These are phyloP conservation scores for Lachancea mirantina DNA, from an alignment of 805 yeast genomes.

Conservation along the genomic window DNA sequence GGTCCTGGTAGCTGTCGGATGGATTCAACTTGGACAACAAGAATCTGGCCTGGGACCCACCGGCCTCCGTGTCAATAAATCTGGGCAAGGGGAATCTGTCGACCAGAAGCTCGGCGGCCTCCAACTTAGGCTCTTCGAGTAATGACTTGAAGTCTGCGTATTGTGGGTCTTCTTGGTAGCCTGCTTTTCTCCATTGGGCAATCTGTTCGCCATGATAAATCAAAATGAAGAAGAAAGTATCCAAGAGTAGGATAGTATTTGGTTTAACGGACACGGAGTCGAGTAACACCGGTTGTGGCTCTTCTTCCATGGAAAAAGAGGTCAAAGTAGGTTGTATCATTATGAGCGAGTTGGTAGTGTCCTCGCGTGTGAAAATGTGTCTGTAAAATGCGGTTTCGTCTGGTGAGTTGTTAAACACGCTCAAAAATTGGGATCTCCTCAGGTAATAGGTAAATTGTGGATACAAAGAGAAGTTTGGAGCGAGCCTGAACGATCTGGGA, in stretches of 20 bases:
- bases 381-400: constrained; percentile 98
- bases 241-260: constrained; percentile 78
- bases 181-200: constrained; percentile 93
- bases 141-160: constrained; percentile 82
- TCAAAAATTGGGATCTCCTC: constrained; percentile 92
- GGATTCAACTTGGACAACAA: constrained; percentile 92
- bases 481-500: constrained; percentile 70
- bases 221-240: constrained; percentile 93
- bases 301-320: constrained; percentile 74
- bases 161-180: constrained; percentile 86
- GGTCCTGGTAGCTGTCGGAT: constrained; percentile 67
- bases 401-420: constrained; percentile 95
- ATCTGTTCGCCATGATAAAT: constrained; percentile 93
- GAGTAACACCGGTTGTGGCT: constrained; percentile 83
- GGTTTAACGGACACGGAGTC: constrained; percentile 91
- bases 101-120: constrained; percentile 83
- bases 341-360: constrained; percentile 82
- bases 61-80: constrained; percentile 95
- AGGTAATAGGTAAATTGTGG: constrained; percentile 95
- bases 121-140: constrained; percentile 82
- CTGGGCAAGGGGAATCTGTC: constrained; percentile 98
- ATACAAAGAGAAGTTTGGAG: constrained; percentile 75
- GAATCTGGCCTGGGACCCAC: constrained; percentile 98
- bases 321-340: constrained; percentile 98
- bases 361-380: constrained; percentile 86